Conservation (phyloP, 345 rosid species). For the Bruguiera sexangula region DNA sequence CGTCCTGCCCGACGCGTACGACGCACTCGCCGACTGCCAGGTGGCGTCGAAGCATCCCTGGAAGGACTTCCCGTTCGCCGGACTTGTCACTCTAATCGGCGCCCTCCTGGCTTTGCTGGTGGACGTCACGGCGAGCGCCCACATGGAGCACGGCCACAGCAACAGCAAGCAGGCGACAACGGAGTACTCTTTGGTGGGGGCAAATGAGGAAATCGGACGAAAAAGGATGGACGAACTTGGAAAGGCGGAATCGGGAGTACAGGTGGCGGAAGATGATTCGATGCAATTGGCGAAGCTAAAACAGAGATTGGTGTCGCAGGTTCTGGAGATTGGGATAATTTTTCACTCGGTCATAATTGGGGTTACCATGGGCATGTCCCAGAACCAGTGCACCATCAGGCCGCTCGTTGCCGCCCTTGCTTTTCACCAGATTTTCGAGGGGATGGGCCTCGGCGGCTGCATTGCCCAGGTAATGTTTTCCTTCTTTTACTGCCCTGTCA, state of each 20-base stretch:
- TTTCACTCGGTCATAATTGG: conserved; percentile 96
- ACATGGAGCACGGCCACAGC: conserved; percentile 49
- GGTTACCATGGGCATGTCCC: conserved; percentile 96
- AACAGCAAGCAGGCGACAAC: conserved; percentile 5
- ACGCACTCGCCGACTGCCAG: conserved; percentile 65
- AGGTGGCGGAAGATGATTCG: conserved; percentile 15
- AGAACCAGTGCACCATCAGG: conserved; percentile 79
- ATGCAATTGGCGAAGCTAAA: conserved; percentile 57
- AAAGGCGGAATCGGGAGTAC: conserved; percentile 20
- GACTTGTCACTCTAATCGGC: conserved; percentile 68
- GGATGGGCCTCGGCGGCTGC: conserved; percentile 99
- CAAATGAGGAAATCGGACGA: conserved; percentile 24
- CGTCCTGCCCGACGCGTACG: conserved; percentile 85
- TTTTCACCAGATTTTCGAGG: conserved; percentile 95
- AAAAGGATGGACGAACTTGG: conserved; percentile 36
- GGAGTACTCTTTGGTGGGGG: conserved; percentile 40
- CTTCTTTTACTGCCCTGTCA: neutral
- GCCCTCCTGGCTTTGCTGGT: conserved; percentile 64
- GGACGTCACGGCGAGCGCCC: conserved; percentile 80
- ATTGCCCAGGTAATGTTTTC: conserved; percentile 79
- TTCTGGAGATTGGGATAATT: conserved; percentile 86
- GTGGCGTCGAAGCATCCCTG: conserved; percentile 78
- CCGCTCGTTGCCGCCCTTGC: conserved; percentile 86
- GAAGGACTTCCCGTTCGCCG: conserved; percentile 87
- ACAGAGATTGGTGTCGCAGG: conserved; percentile 85